Evolutionary conservation across 257 asterid species (phyloP).

Genomic region (Jaltomata sinuosa): DNA sequence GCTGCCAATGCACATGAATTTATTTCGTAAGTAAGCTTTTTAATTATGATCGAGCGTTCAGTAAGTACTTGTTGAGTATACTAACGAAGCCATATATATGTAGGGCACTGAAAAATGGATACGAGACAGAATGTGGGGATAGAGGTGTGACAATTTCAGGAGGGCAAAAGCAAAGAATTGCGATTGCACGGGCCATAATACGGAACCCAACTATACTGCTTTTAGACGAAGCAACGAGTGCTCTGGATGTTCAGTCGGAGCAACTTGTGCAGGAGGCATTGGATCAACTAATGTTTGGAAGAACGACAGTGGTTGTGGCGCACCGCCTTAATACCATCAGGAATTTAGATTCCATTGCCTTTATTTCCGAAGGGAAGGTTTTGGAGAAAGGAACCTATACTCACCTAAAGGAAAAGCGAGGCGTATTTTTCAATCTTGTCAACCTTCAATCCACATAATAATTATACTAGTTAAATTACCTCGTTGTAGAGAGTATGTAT

Average conservation of each 20-base stretch:
- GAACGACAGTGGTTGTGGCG: constrained; percentile 74
- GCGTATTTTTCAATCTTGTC: constrained; percentile 65
- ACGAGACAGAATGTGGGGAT: constrained; percentile 68
- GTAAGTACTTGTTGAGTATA: not conserved
- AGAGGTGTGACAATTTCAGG: constrained; percentile 74
- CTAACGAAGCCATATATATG: not conserved
- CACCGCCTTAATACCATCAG: constrained; percentile 77
- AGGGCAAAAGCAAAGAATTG: constrained; percentile 78
- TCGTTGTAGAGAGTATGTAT: not conserved
- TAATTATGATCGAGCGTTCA: not conserved
- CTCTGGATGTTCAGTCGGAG: constrained; percentile 72
- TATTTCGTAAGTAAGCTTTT: constrained; percentile 44
- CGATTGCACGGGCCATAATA: constrained; percentile 73
- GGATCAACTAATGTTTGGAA: constrained; percentile 57
- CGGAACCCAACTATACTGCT: constrained; percentile 49
- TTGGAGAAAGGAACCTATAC: constrained; percentile 48
- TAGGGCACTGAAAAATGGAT: constrained; percentile 66
- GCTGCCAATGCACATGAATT: constrained; percentile 86
- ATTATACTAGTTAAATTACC: not conserved
- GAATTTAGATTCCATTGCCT: constrained; percentile 55
- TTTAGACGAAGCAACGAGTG: constrained; percentile 86
- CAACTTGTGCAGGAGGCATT: constrained; percentile 76
- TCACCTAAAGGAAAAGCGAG: constrained; percentile 55
- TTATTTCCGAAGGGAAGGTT: constrained; percentile 62
- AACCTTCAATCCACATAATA: constrained; percentile 27